Conservation (phyloP, 306 rosid species). For the Cotoneaster glaucophyllus region DNA sequence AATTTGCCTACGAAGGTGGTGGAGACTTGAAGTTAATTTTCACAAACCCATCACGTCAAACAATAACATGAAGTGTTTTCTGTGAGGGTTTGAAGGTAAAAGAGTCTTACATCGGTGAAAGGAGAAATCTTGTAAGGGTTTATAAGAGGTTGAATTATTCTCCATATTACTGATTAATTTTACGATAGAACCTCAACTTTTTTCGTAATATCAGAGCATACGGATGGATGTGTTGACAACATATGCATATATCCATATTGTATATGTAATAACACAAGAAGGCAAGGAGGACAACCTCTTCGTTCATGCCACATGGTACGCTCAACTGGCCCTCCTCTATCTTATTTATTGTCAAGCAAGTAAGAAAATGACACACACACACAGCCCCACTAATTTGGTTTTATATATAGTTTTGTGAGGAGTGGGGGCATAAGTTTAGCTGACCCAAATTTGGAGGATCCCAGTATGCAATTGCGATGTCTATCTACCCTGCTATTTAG, state of each 20-base stretch:
- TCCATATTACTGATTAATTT: too few species aligned
- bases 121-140: too few species aligned
- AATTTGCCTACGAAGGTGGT: background rate
- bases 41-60: background rate
- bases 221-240: background rate
- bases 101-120: too few species aligned
- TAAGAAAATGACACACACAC: background rate
- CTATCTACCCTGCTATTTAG: background rate
- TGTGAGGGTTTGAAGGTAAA: background rate
- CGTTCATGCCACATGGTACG: conserved; percentile 25
- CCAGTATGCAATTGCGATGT: background rate
- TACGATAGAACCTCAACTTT: too few species aligned
- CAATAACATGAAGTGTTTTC: background rate
- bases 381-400: conserved; percentile 8
- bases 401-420: conserved; percentile 7
- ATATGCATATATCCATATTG: background rate
- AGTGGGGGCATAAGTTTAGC: background rate
- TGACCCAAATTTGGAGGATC: conserved; percentile 2
- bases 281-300: conserved; percentile 10
- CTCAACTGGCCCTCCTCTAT: background rate
- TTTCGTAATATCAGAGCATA: too few species aligned
- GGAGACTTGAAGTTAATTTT: background rate
- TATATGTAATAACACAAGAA: conserved; percentile 9
- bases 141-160: too few species aligned
- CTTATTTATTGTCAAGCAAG: conserved; percentile 1